These are phyloP conservation scores for Climacium dendroides DNA, from an alignment of 225 moss, liverwort and hornwort species.

Conservation along the genomic window DNA sequence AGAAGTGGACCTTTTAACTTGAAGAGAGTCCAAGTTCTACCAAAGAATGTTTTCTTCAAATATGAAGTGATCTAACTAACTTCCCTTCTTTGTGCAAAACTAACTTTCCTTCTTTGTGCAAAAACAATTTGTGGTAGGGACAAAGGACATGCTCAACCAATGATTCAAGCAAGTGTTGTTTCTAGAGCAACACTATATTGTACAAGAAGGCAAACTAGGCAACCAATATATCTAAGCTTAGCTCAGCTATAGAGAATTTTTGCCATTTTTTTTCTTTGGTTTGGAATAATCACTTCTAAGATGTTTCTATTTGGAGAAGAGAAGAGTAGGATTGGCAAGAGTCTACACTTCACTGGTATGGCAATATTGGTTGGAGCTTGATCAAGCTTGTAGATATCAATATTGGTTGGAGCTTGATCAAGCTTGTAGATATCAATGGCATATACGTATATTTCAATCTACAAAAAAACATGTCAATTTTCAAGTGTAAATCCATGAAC, in stretches of 20 bases:
- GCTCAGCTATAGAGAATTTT: neutral
- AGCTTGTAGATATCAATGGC: neutral
- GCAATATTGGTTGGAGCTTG: too few relatives aligned
- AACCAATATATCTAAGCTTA: constrained; percentile 19
- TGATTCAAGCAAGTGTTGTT: constrained; percentile 51
- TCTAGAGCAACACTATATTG: constrained; percentile 44
- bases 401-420: too few relatives aligned
- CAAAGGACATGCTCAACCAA: constrained; percentile 49
- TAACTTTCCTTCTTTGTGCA: too few relatives aligned
- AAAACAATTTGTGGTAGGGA: constrained; percentile 47
- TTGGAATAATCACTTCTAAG: neutral
- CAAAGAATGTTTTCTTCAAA: neutral
- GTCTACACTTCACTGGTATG: too few relatives aligned
- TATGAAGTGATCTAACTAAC: neutral
- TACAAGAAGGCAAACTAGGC: constrained; percentile 57
- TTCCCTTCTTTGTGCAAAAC: too few relatives aligned
- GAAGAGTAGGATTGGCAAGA: too few relatives aligned
- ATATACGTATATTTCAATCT: neutral
- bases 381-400: too few relatives aligned
- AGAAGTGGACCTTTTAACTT: neutral
- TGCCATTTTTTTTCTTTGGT: neutral
- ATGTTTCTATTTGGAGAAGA: too few relatives aligned
- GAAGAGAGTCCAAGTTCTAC: neutral
- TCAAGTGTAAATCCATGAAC: neutral
- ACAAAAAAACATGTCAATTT: neutral